These are phyloP conservation scores for Aspergillus luchuensis DNA, from an alignment of 2,329 filamentous ascomycete genomes.

Conservation along the genomic window DNA sequence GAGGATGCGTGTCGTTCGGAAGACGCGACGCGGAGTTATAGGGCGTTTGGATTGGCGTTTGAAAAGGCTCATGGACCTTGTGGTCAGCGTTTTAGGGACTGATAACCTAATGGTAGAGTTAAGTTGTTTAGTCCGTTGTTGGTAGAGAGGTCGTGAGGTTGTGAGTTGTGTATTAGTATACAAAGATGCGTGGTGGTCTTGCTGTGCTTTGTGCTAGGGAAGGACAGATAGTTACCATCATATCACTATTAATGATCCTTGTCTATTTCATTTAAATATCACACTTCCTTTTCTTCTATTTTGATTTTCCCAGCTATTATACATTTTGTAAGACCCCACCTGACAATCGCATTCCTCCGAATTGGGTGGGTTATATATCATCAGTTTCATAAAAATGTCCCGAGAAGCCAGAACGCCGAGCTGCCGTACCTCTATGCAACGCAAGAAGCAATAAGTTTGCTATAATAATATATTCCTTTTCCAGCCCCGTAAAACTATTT, in stretches of 20 bases:
- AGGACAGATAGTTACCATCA: no score
- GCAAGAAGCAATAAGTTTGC: not conserved
- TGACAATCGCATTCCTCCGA: not conserved
- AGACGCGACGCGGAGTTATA: conserved; percentile 38
- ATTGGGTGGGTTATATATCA: not conserved
- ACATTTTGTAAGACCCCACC: not conserved
- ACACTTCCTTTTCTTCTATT: not conserved
- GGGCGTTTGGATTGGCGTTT: conserved; percentile 32
- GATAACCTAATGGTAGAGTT: not conserved
- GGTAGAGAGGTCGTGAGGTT: not conserved
- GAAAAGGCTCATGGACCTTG: conserved; percentile 13
- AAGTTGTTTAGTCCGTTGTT: conserved; percentile 6
- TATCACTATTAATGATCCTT: not conserved
- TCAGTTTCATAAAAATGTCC: conserved; percentile 1
- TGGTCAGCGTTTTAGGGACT: conserved; percentile 22
- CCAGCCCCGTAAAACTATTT: no score
- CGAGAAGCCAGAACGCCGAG: not conserved
- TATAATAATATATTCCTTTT: not conserved
- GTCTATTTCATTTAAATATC: not conserved
- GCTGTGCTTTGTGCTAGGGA: not conserved
- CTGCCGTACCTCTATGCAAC: not conserved
- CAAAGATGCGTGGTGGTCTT: not conserved
- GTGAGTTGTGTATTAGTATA: no score
- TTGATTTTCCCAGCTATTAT: not conserved
- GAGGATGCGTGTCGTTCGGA: conserved; percentile 36